Percentiles rank a stretch among this genome's conserved stretches.
phyloP scores from a whole-genome alignment of 2,329 filamentous ascomycete genomes.

The Tetracladium maxilliforme region DNA sequence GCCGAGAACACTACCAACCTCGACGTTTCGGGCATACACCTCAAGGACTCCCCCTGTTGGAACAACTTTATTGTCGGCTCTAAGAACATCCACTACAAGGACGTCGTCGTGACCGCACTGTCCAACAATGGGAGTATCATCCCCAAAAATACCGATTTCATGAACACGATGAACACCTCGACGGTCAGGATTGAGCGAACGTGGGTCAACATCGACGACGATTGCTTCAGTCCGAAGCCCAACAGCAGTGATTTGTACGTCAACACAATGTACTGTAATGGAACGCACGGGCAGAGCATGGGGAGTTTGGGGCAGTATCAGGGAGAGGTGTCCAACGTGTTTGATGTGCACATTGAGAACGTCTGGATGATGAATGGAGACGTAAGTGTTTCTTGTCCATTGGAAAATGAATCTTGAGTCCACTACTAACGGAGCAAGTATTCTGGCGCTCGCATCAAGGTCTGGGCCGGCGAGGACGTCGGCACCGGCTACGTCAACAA shows the following conservation, averaged over 20 bases:
- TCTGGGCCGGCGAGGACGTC: constrained; percentile 40
- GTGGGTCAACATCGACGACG: constrained; percentile 39
- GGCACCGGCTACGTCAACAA: constrained; percentile 48
- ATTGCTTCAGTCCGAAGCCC: constrained; percentile 46
- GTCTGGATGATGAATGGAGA: constrained; percentile 36
- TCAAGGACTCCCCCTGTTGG: constrained; percentile 49
- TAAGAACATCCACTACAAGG: constrained; percentile 35
- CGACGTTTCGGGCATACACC: constrained; percentile 38
- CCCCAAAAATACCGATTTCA: constrained; percentile 48
- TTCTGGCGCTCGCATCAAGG: constrained; percentile 45
- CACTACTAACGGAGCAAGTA: constrained; percentile 26
- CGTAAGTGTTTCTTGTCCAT: constrained; percentile 8
- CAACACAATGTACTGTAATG: constrained; percentile 45
- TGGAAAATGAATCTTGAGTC: background rate
- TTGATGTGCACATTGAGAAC: constrained; percentile 43
- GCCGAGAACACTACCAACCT: constrained; percentile 46
- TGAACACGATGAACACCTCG: constrained; percentile 43
- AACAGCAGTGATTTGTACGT: constrained; percentile 43
- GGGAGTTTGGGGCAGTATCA: constrained; percentile 42
- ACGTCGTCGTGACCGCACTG: constrained; percentile 23
- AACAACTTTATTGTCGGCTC: constrained; percentile 46
- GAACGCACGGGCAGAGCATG: constrained; percentile 40
- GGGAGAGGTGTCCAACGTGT: constrained; percentile 36
- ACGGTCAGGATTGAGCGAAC: constrained; percentile 32
- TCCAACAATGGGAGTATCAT: constrained; percentile 21